Evolutionary conservation across 176 grass and related monocot species (phyloP), one percentile per base, ranked within the genome.

Genomic region (Elaeis guineensis): DNA sequence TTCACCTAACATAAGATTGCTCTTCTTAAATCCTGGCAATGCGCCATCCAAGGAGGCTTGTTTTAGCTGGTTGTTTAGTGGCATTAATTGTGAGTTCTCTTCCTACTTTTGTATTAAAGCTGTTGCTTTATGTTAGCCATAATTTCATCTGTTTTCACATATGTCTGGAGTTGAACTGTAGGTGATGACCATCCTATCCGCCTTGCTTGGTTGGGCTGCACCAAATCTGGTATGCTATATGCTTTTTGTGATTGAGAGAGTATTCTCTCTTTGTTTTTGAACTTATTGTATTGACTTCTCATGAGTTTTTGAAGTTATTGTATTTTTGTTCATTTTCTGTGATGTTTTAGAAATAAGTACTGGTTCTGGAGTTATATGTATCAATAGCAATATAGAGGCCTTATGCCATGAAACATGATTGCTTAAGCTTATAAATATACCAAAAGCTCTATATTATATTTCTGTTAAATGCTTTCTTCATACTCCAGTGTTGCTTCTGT

Each of bases 151-250:
- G 26, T 18, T 19, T 44, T 35, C 8, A 53, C 50, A 54, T 52
- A 17, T 16, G n/a, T 56, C 3, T 5, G 51, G 51, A 55, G 35
- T 21, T 76, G 70, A 29, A 63, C 63, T 78, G 29, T 89, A 98
- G 94, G 84, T 98, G 20, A 99, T 99, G 94, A 99, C 88, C 5
- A 77, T 59, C 83, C 70, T 99, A 55, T 99, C 94, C 55, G 71
- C 74, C 68, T 89, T 58, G 59, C 70, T 93, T 61, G 94, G 88
- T 57, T 99, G 88, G 94, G 79, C 56, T 75, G 94, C 94, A 63
- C 94, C 94, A 58, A 99, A 93, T 73, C 71, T 99, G 85, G 94
- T 99, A 89, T 81, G 84, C 58, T 49, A 29, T 51, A 74, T 11
- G 59, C 61, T 65, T 59, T 39, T 61, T 61, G 1, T 44, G 35